phyloP scores from a whole-genome alignment of 2,329 filamentous ascomycete species.

The Bipolaris cookei region DNA sequence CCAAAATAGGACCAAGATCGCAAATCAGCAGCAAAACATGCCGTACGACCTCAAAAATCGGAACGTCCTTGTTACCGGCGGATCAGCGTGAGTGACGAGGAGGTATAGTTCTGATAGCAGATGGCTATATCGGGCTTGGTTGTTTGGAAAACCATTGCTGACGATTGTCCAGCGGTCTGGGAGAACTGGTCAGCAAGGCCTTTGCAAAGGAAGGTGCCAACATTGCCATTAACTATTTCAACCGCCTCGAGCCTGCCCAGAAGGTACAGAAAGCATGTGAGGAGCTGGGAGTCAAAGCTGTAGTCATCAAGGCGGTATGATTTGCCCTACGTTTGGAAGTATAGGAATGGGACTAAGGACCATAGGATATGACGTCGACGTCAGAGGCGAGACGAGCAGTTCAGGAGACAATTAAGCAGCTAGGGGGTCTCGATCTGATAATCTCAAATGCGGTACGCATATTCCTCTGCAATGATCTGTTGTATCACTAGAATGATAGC shows the following conservation, averaged over 20 bases:
- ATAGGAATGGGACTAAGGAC: background rate
- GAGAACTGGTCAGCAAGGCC: conserved; percentile 69
- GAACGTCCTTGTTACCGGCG: conserved; percentile 70
- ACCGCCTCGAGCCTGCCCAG: conserved; percentile 65
- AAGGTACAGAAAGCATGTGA: conserved; percentile 64
- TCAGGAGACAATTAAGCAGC: conserved; percentile 61
- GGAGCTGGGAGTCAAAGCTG: conserved; percentile 58
- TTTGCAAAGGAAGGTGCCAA: conserved; percentile 73
- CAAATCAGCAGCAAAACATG: conserved; percentile 51
- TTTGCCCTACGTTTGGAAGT: background rate
- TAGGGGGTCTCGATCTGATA: conserved; percentile 76
- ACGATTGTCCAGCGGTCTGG: conserved; percentile 64
- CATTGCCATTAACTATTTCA: conserved; percentile 76
- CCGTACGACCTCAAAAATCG: conserved; percentile 66
- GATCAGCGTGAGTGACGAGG: conserved; percentile 60
- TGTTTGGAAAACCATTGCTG: background rate
- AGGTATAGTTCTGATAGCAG: background rate
- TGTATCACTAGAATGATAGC: background rate
- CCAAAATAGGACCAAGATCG: no score
- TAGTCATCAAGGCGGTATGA: conserved; percentile 66
- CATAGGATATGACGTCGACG: conserved; percentile 66
- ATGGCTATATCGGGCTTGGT: background rate
- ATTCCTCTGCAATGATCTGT: no score
- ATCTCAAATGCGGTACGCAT: conserved; percentile 72
- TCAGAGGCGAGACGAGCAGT: conserved; percentile 67